Evolutionary conservation across 768 basidiomycete species (phyloP), one percentile per base, ranked within the genome.

Genomic region (Lactarius vividus): DNA sequence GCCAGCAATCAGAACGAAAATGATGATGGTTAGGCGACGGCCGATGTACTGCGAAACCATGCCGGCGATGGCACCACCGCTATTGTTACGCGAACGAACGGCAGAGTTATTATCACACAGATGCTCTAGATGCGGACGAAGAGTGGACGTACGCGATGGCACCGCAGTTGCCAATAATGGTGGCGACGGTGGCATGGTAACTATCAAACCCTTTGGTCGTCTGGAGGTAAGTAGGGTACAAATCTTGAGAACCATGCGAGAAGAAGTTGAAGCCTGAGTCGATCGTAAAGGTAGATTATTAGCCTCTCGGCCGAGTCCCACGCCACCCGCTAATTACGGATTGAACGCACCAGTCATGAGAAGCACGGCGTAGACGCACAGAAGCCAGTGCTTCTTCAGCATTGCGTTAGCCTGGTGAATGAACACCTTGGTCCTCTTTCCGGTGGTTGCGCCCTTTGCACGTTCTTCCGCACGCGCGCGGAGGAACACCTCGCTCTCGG

Each of bases 341-440:
- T 13, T 9, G 29, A 28, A 71, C 74, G 54, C 53, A 79, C 79
- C 80, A 3, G 88, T 86, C 90, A 94, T 92, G 64, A 95, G 81
- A 61, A 94, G 78, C n/a, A 95, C 83, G 2, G 90, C 89, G 72
- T 95, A 96, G 59, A 95, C 86, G 73, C 90, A 93, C 37, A 91
- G 74, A 20, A 88, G 70, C 94, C 93, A 96, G 74, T 98, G 92
- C 15, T 73, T 75, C 78, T 85, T 91, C 37, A 96, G 76, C 92
- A 96, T 96, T 59, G 77, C 79, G 65, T 82, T 80, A 0, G 86
- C 85, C 75, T 95, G 92, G 59, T 76, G 80, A 16, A 94, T 40
- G 81, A 98, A 98, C 2, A 85, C 74, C 72, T 77, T 81, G 0
- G 88, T 88, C 79, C 91, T 91, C 63, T 82, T 72, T 11, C 72